Evolutionary conservation across 495 filamentous ascomycete species (phyloP), one percentile per base, ranked within the genome.

Genomic region (Collariella sp.): DNA sequence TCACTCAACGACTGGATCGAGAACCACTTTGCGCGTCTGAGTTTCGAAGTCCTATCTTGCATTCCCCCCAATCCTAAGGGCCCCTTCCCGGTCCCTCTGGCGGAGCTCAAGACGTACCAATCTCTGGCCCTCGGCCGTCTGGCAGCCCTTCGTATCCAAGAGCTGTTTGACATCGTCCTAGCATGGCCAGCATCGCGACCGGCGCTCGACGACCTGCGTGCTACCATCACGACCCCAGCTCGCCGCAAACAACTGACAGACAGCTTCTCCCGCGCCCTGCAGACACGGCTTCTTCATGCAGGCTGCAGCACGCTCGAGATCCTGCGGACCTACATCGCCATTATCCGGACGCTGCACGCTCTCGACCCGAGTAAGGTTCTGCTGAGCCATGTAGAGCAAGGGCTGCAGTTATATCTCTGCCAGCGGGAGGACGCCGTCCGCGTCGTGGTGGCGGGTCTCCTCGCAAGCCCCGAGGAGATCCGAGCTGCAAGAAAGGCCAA

Each of bases 401-500:
- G 86, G 1, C 83, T 99, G 51, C 87, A 91, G 38, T 70, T 86
- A 16, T 96, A 97, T 62, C 76, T 99, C 26, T 87, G 87, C 47
- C 86, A 89, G n/a, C 79, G 93, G n/a, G 89, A 95, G 43, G 91
- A 99, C 60, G 91, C 94, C 0, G 83, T 95, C 19, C 82, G 82
- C 49, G 85, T 89, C 22, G 88, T 99, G 51, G 88, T 96, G 18
- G 78, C 82, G 2, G 93, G 94, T 22, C 77, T 96, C 35, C 74
- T 99, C 22, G 80, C 88, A 22, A 87, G 87, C 54, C 68, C 78
- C 3, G 70, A 79, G 2, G 76, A 82, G 34, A 62, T 72, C 0
- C 54, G 56, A 23, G 59, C 54, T 7, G 60, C 50, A 24, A 52
- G 51, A 23, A 55, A 57, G 42, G 73, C 78, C n/a, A 67, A 67